Percentiles rank a stretch among this genome's conserved stretches.
These are phyloP conservation scores for Lentinula lateritia DNA, from an alignment of 768 basidiomycete species.

Conservation along the genomic window DNA sequence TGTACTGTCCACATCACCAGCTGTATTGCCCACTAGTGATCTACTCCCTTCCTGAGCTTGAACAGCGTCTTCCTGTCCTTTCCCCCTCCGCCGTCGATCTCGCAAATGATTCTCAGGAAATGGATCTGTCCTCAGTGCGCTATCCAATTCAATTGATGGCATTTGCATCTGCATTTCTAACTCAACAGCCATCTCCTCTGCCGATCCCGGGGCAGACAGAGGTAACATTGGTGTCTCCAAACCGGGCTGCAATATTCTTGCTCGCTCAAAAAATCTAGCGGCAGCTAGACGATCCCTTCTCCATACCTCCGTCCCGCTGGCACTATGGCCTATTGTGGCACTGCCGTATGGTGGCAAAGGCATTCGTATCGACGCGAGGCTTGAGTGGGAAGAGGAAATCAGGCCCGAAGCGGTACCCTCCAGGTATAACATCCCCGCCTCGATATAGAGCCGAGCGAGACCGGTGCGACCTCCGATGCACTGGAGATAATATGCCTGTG, in stretches of 20 bases:
- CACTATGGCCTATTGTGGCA: not conserved
- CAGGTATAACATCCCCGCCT: slow-evolving; percentile 75
- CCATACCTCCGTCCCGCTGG: slow-evolving; percentile 65
- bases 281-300: slow-evolving; percentile 69
- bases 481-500: slow-evolving; percentile 54
- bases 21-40: slow-evolving; percentile 31
- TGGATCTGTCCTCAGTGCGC: slow-evolving; percentile 21
- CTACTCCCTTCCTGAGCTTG: slow-evolving; percentile 12
- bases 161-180: slow-evolving; percentile 49
- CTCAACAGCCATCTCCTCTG: slow-evolving; percentile 18
- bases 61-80: slow-evolving; percentile 47
- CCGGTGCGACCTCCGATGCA: slow-evolving; percentile 63
- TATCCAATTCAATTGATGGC: slow-evolving; percentile 55
- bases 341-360: slow-evolving; percentile 44
- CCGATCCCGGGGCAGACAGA: slow-evolving; percentile 26
- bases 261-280: slow-evolving; percentile 66
- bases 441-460: slow-evolving; percentile 70
- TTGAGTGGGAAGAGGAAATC: slow-evolving; percentile 68
- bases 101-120: slow-evolving; percentile 28
- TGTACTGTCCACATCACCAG: slow-evolving; percentile 60
- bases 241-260: slow-evolving; percentile 50
- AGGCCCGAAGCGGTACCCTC: slow-evolving; percentile 74
- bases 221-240: slow-evolving; percentile 70
- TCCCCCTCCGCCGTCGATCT: slow-evolving; percentile 46
- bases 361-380: slow-evolving; percentile 72